A percentile compares a stretch with the other conserved stretches of the same genome.
Evolutionary conservation across 2,329 filamentous ascomycete genomes (phyloP).

Genomic region (Diaporthe helianthi): DNA sequence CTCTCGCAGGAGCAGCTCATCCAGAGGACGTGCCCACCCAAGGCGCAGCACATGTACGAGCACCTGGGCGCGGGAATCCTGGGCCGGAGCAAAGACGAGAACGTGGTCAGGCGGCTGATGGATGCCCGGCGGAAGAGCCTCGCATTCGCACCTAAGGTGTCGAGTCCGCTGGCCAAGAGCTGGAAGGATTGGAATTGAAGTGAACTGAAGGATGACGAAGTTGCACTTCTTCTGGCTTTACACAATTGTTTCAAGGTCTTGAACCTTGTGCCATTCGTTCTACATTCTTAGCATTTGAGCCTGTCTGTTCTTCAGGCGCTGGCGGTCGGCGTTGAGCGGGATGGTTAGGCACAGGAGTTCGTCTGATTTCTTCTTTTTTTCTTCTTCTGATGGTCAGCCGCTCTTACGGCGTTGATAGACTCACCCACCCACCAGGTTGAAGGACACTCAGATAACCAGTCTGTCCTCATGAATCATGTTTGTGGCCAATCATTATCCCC

Average conservation of each 20-base stretch:
- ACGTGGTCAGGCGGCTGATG: slow-evolving; percentile 68
- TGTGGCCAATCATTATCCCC: neutral
- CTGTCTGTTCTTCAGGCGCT: slow-evolving; percentile 1
- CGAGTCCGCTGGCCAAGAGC: slow-evolving; percentile 68
- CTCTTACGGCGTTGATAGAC: slow-evolving; percentile 12
- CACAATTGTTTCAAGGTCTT: neutral
- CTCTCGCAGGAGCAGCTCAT: slow-evolving; percentile 49
- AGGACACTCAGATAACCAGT: neutral
- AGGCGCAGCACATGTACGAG: slow-evolving; percentile 46
- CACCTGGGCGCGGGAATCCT: slow-evolving; percentile 55
- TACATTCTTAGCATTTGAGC: neutral
- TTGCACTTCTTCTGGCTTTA: neutral
- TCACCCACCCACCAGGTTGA: neutral
- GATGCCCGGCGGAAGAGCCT: slow-evolving; percentile 78
- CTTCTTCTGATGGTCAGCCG: neutral
- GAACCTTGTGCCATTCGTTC: neutral
- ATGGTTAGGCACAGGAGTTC: slow-evolving; percentile 1
- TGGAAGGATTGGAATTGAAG: slow-evolving; percentile 53
- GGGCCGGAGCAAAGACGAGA: slow-evolving; percentile 59
- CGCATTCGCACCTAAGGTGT: slow-evolving; percentile 78
- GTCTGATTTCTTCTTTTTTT: too few species aligned
- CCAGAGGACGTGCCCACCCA: slow-evolving; percentile 63
- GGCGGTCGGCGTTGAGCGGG: slow-evolving; percentile 17
- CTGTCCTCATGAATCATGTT: slow-evolving; percentile 16
- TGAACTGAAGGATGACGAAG: neutral